Base-by-base conservation (phyloP, 2,329 filamentous ascomycete genomes). In the Trichoderma brevicompactum region DNA sequence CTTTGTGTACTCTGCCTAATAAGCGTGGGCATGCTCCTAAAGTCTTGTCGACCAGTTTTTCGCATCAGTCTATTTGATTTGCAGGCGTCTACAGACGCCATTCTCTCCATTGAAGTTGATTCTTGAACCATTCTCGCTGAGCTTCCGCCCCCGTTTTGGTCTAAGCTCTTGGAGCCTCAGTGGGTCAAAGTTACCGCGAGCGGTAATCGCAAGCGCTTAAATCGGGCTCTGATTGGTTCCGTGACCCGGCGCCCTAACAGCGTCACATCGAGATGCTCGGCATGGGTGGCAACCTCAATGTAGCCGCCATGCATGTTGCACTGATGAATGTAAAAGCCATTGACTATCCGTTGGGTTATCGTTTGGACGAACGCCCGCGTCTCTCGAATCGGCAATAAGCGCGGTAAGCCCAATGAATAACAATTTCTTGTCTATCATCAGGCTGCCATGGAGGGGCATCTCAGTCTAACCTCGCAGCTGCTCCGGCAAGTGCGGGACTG, bases 141-240 rank as follows among this genome's bases (percentile, higher is more conserved):
- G 58, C 59, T 38, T 40, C 4, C 32, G 23, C 55, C 58, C 52
- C 52, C 23, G 43, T 66, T 65, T 67, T 64, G 61, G 67, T 65
- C 67, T 67, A 65, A 70, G 68, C 66, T 66, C 65, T 68, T 61
- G 58, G 63, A 67, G 68, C 67, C 67, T 65, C 59, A 38, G 68
- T 69, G 71, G 73, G 69, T 69, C 70, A 65, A 28, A 63, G 68
- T 68, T 71, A 70, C 71, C 69, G 68, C 68, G 58, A 70, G 68
- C 67, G 70, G 70, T 69, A 72, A 70, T 69, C 67, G 69, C 71
- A 71, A 63, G 73, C 73, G 73, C 73, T 74, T 74, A 74, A 60
- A 67, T 71, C 46, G 62, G 56, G 13, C 41, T 64, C 52, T 71
- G 65, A 75, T 74, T 75, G 73, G 73, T 46, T 59, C 56, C 36